Evolutionary conservation across 768 basidiomycete genomes (phyloP).

Genomic region (Ramaria sp.): DNA sequence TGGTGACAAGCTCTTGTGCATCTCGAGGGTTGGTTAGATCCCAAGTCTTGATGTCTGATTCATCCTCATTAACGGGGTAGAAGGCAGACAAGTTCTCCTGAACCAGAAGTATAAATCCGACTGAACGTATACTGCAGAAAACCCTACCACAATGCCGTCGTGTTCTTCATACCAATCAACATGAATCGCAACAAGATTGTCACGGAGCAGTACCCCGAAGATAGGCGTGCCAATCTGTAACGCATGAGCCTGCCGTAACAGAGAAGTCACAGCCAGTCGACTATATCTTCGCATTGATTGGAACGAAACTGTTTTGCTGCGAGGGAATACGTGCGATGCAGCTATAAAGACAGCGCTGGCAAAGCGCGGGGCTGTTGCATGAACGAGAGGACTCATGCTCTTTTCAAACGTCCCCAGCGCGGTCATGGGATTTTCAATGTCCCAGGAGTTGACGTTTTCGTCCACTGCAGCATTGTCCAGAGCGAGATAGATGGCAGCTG

Average conservation of each 20-base stretch:
- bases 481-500: background rate
- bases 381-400: background rate
- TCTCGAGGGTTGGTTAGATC: background rate
- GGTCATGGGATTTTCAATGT: no score
- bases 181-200: slow-evolving; percentile 1
- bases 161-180: slow-evolving; percentile 7
- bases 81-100: slow-evolving; percentile 3
- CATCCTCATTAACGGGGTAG: background rate
- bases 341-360: slow-evolving; percentile 3
- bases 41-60: slow-evolving; percentile 2
- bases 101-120: background rate
- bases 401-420: background rate
- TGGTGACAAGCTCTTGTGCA: background rate
- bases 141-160: background rate
- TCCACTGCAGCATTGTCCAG: background rate
- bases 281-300: slow-evolving; percentile 1
- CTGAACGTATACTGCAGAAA: background rate
- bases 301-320: background rate
- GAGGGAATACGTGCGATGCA: background rate
- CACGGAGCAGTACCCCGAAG: background rate
- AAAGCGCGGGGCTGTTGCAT: background rate
- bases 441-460: no score
- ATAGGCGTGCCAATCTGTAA: slow-evolving; percentile 1
- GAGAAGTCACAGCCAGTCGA: slow-evolving; percentile 3
- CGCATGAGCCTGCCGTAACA: slow-evolving; percentile 2